A percentile compares a stretch with the other conserved stretches of the same genome.
These are phyloP conservation scores for Dictyostelium firmibasis DNA, from an alignment of 78 protist genomes.

Conservation along the genomic window DNA sequence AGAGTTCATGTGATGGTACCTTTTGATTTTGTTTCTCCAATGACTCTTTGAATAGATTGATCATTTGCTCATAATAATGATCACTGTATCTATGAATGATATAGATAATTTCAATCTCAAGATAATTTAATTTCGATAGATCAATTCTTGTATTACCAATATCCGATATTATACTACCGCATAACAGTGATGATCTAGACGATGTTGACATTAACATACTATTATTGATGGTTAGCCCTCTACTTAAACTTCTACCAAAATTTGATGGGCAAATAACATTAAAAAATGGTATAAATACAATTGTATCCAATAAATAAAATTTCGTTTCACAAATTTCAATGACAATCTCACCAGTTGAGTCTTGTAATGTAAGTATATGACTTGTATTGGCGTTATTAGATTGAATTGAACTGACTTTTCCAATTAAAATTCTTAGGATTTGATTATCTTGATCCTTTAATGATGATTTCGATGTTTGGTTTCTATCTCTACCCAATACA, in stretches of 20 bases:
- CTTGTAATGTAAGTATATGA: constrained; percentile 2
- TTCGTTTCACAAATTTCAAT: background rate
- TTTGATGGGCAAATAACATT: constrained; percentile 9
- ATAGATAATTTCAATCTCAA: constrained; percentile 23
- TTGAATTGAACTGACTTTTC: constrained; percentile 6
- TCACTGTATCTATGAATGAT: background rate
- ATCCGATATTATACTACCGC: background rate
- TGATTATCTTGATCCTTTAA: background rate
- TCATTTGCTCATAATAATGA: constrained; percentile 26
- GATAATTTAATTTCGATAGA: constrained; percentile 21
- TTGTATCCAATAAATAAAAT: background rate
- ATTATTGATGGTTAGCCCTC: background rate
- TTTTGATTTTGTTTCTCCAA: background rate
- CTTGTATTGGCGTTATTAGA: background rate
- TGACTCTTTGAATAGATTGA: background rate
- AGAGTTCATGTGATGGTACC: background rate
- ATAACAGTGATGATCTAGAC: background rate
- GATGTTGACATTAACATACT: background rate
- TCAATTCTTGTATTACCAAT: background rate
- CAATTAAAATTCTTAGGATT: constrained; percentile 25
- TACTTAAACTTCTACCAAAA: background rate
- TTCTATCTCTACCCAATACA: constrained; percentile 8
- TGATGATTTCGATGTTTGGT: background rate
- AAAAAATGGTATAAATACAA: constrained; percentile 26
- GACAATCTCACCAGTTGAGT: constrained; percentile 8